Percentiles rank a stretch among this genome's conserved stretches.
phyloP scores from a whole-genome alignment of 306 rosid genomes.

The Bauhinia variegata region DNA sequence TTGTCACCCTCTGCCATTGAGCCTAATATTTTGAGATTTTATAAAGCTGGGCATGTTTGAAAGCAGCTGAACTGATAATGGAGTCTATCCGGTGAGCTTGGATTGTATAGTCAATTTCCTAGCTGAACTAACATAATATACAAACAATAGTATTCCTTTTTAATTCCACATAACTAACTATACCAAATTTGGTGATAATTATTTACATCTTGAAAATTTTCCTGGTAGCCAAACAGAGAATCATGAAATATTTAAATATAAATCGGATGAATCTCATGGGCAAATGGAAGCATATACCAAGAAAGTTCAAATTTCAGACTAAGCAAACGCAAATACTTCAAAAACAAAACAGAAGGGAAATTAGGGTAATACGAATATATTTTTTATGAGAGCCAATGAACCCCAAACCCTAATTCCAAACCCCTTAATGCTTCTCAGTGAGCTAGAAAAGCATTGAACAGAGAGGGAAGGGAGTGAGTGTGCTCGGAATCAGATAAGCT shows the following conservation, averaged over 20 bases:
- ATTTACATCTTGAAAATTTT: not conserved
- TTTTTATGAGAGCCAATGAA: not conserved
- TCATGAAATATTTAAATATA: not conserved
- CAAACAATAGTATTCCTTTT: too few species aligned
- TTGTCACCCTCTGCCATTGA: too few species aligned
- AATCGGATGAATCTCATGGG: not conserved
- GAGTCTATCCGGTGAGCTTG: not conserved
- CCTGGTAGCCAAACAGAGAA: not conserved
- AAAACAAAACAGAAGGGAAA: not conserved
- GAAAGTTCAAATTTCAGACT: not conserved
- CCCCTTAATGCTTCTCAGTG: not conserved
- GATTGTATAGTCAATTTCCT: not conserved
- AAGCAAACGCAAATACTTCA: not conserved
- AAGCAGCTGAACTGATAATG: not conserved
- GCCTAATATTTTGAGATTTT: not conserved
- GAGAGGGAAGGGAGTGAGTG: not conserved
- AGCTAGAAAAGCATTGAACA: slow-evolving; percentile 1
- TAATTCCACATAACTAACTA: too few species aligned
- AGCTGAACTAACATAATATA: not conserved
- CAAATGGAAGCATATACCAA: not conserved
- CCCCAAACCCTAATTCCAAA: slow-evolving; percentile 27
- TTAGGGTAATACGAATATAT: not conserved
- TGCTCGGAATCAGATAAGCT: slow-evolving; percentile 62
- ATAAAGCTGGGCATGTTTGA: slow-evolving; percentile 5
- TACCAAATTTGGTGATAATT: not conserved